Conservation (phyloP, 2,329 filamentous ascomycete genomes). For the Sclerotinia glacialis region DNA sequence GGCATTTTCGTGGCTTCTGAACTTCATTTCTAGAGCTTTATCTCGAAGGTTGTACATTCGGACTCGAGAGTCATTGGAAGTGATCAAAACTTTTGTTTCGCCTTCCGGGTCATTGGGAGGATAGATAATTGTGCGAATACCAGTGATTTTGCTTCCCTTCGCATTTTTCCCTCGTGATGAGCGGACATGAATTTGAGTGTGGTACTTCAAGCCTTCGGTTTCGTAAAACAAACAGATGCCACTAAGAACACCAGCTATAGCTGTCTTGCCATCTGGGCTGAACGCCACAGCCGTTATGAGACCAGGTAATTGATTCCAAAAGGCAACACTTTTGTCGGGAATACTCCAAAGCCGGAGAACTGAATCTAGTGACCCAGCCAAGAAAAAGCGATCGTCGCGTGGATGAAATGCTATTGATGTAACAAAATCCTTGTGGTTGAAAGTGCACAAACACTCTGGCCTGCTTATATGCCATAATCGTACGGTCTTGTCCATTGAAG, state of each 20-base stretch:
- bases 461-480: conserved; percentile 88
- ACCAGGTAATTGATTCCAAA: conserved; percentile 71
- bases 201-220: conserved; percentile 81
- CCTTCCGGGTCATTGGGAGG: conserved; percentile 53
- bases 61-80: conserved; percentile 91
- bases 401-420: conserved; percentile 95
- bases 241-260: conserved; percentile 82
- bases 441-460: conserved; percentile 83
- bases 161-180: conserved; percentile 90
- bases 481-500: conserved; percentile 97
- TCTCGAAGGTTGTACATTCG: conserved; percentile 86
- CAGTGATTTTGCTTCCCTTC: conserved; percentile 96
- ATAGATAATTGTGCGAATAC: conserved; percentile 72
- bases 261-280: conserved; percentile 83
- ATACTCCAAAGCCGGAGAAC: conserved; percentile 94
- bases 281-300: conserved; percentile 94
- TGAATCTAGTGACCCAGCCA: conserved; percentile 87
- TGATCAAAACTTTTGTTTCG: conserved; percentile 81
- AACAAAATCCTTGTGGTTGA: conserved; percentile 92
- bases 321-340: conserved; percentile 90
- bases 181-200: conserved; percentile 87
- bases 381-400: conserved; percentile 90
- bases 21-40: conserved; percentile 82
- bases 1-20: conserved; percentile 85
- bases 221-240: conserved; percentile 89